phyloP scores from a whole-genome alignment of 2,329 filamentous ascomycete genomes.

The Cryphonectria naterciae region DNA sequence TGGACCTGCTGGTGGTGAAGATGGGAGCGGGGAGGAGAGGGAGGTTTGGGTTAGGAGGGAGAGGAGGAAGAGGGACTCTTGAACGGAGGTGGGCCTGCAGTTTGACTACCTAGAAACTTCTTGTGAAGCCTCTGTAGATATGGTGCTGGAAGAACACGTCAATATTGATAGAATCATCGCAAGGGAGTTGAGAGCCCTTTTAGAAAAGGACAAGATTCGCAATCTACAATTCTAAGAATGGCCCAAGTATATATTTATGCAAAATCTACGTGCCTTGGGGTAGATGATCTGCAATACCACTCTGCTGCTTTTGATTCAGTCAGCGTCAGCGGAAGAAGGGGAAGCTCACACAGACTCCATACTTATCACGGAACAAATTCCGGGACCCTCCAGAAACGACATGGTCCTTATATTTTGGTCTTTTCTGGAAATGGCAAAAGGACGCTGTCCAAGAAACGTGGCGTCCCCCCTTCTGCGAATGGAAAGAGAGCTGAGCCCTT shows the following conservation, averaged over 20 bases:
- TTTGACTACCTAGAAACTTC: background rate
- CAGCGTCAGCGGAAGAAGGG: background rate
- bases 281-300: background rate
- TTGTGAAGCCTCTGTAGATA: background rate
- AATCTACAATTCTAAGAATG: background rate
- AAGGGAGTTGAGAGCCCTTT: background rate
- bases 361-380: background rate
- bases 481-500: background rate
- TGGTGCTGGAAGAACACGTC: background rate
- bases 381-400: background rate
- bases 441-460: slow-evolving; percentile 1
- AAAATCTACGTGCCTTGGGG: background rate
- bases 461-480: background rate
- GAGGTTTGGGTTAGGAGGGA: slow-evolving; percentile 23
- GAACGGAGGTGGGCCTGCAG: background rate
- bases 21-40: background rate
- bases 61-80: background rate
- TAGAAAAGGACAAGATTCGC: background rate
- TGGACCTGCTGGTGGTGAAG: background rate
- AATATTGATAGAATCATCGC: background rate
- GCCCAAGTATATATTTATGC: background rate
- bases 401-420: background rate
- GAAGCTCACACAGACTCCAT: background rate
- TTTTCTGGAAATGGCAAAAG: background rate
- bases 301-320: background rate